Evolutionary conservation across 2,329 filamentous ascomycete genomes (phyloP), one percentile per base, ranked within the genome.

Genomic region (Diaporthe helianthi): DNA sequence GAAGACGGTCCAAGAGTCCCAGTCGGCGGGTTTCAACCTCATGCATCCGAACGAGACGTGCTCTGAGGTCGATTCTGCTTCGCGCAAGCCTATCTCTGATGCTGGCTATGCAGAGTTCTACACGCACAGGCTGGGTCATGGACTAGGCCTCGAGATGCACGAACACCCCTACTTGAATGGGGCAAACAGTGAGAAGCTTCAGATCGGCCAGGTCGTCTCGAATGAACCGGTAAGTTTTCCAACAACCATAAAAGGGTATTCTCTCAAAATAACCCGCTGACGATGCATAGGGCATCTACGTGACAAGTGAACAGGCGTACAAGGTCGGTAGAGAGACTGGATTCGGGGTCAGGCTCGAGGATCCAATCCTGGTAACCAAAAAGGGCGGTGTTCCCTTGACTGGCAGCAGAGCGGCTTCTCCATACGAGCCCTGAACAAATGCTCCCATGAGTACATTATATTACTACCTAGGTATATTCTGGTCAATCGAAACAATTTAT

Each of bases 151-250:
- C 55, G 76, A 77, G 63, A 72, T 73, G 61, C 76, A 77, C 51
- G 76, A 77, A 68, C 76, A 76, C 26, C 76, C 76, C 6, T 77
- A 77, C 60, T 66, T 77, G 61, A 77, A 77, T 53, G 76, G 76
- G 0, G 76, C 76, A 1, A 77, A 77, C 65, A 41, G 58, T 17
- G 76, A 77, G 69, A 76, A 72, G 72, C 54, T 77, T 44, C 73
- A 65, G 65, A 52, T 73, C 3, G 75, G 75, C 0, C 71, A 75
- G 29, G 73, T 77, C 10, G 76, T 72, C 8, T 74, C 74, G 9
- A 77, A 77, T 41, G 76, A 77, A 61, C 76, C 76, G 49, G 75
- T 77, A 73, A 49, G 73, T 71, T 36, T 46, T 9, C 17, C 26
- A 17, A 22, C 19, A 22, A 3, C 1, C n/a, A 13, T 33, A 17